Evolutionary conservation across 805 yeast genomes (phyloP), one percentile per base, ranked within the genome.

Genomic region (Saccharomyces paradoxus): DNA sequence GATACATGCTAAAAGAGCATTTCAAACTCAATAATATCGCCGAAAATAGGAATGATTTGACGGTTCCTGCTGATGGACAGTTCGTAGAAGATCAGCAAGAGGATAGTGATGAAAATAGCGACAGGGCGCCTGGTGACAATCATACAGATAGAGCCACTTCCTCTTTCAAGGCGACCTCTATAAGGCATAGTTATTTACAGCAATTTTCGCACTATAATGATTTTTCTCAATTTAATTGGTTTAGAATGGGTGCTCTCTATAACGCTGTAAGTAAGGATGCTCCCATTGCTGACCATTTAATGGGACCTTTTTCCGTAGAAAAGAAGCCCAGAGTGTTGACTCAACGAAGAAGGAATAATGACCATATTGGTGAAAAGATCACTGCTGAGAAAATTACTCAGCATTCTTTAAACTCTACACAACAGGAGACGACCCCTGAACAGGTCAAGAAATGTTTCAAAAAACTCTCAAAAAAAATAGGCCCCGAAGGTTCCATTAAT

Each of bases 251-350:
- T 0, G 67, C 78, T 1, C 63, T 82, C 30, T 80, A 75, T 58
- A 70, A 77, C 56, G 67, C 74, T 56, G 63, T 77, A 32, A 78
- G 85, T 54, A 64, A 64, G 3, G 50, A 49, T 21, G 74, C 77
- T 50, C 76, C 86, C 0, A 68, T 76, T 0, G 71, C 76, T 22
- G 87, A 84, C 58, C 87, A 85, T 63, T 68, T 89, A 56, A 71
- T 83, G 53, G 96, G 95, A 0, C 90, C 95, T 0, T 70, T 88
- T 46, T 81, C 79, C 17, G 73, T 84, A 2, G 85, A 84, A 58
- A 78, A 80, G 57, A 81, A 77, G 60, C 70, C 65, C 0, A 69
- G 73, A 53, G 57, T 50, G 53, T 58, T 50, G 13, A 51, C 52
- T 49, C 77, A 60, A 47, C 70, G 61, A 53, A 77, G 74, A 31